phyloP scores from a whole-genome alignment of 75 land plant genomes.

The Pinus taeda region DNA sequence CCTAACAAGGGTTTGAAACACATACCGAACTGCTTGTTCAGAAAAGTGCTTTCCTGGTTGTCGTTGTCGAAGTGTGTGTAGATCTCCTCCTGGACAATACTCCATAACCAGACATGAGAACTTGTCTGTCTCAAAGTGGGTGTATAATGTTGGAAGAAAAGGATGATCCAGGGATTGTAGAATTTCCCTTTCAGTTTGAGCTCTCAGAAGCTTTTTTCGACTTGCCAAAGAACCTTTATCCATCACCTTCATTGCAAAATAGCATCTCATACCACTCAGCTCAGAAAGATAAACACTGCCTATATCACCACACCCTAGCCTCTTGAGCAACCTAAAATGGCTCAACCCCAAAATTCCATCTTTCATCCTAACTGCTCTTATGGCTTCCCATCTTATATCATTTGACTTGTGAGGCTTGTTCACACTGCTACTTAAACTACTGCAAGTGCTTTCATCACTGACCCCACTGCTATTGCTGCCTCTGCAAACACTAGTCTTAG shows the following conservation, averaged over 20 bases:
- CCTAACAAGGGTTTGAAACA: background rate
- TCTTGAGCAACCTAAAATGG: conserved; percentile 53
- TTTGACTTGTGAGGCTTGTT: conserved; percentile 75
- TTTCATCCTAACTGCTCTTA: conserved; percentile 31
- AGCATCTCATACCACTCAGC: conserved; percentile 41
- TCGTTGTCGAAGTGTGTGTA: conserved; percentile 58
- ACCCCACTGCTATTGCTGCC: conserved; percentile 56
- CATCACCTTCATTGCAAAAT: conserved; percentile 75
- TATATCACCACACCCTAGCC: conserved; percentile 65
- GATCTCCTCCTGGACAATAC: conserved; percentile 69
- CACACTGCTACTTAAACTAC: conserved; percentile 37
- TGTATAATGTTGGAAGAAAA: conserved; percentile 61
- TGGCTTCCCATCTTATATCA: conserved; percentile 68
- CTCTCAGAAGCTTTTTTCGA: conserved; percentile 45
- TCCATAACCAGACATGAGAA: conserved; percentile 70
- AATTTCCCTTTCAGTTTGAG: conserved; percentile 61
- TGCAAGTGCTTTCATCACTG: conserved; percentile 61
- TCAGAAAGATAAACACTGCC: conserved; percentile 68
- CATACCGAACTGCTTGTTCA: conserved; percentile 55
- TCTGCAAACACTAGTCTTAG: conserved; percentile 44
- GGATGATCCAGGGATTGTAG: conserved; percentile 60
- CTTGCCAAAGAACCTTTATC: conserved; percentile 63
- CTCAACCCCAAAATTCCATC: conserved; percentile 41
- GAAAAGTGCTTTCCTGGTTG: conserved; percentile 63
- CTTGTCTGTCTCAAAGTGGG: conserved; percentile 72